Base-by-base conservation (phyloP, 2,329 filamentous ascomycete species). In the Talaromyces piceae region DNA sequence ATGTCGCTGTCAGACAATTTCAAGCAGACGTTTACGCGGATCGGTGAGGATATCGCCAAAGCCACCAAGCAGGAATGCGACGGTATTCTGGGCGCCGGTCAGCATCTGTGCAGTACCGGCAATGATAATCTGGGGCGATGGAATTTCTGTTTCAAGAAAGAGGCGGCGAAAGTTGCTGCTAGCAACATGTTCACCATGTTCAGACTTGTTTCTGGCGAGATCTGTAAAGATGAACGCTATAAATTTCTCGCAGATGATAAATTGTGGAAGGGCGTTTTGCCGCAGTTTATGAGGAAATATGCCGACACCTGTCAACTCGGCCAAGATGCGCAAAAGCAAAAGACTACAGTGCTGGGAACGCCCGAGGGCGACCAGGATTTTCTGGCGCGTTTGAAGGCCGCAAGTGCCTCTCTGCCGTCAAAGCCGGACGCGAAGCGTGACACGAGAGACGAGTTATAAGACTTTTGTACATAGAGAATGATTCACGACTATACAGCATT, bases 101-200 rank as follows among this genome's bases (percentile, higher is more conserved):
- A 54, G 25, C 52, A 54, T 48, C 33, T 54, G 8, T 54, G 52
- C 22, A 47, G 30, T 8, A 25, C 7, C 25, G 47, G 47, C 16
- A 45, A 39, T 25, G 28, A 54, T 37, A 50, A 54, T 20, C 13
- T 54, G n/a, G 43, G 33, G 12, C 44, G 51, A 5, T 54, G 52
- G 52, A 54, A 54, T 48, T 26, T 33, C 25, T 54, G 52, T 44
- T 50, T 54, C 39, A 54, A 54, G 41, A 54, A 47, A 33, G 47
- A 54, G 33, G 52, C 39, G 2, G 52, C 49, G 3, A 47, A 50
- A 9, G 31, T 47, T 26, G 47, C 48, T 28, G 18, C 49, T 4
- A 44, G 16, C 23, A 54, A 54, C 16, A 49, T 49, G n/a, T 48
- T 54, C 22, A 54, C 44, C 13, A 54, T 54, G 44, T 47, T 54